phyloP scores from a whole-genome alignment of 352 stramenopile species.

The Pelagophyceae sp. region DNA sequence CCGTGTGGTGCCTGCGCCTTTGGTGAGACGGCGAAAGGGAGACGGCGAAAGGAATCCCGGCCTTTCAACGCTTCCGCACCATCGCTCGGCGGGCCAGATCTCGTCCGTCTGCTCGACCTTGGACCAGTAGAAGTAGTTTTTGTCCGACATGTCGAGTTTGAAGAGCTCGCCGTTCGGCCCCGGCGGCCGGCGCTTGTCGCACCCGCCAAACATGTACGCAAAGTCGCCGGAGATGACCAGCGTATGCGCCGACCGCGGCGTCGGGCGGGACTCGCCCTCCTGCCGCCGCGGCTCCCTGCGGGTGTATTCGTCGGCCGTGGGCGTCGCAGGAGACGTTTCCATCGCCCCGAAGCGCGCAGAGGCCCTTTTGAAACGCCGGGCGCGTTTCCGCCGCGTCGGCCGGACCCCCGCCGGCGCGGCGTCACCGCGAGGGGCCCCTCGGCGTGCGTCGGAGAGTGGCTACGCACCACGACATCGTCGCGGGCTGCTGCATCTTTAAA shows the following conservation, averaged over 20 bases:
- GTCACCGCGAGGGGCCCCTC: no score
- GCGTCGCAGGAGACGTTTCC: no score
- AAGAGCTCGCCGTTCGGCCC: constrained; percentile 85
- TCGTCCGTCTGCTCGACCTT: constrained; percentile 32
- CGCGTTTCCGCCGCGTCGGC: no score
- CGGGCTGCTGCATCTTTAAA: neutral
- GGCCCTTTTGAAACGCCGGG: no score
- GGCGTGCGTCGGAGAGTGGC: neutral
- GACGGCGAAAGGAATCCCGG: constrained; percentile 54
- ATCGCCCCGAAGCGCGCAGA: no score
- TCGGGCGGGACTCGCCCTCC: constrained; percentile 6
- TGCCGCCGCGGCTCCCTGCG: neutral
- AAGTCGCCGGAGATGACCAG: constrained; percentile 27
- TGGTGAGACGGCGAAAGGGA: constrained; percentile 74
- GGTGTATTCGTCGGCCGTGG: no score
- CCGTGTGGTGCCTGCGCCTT: constrained; percentile 85
- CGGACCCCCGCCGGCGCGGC: no score
- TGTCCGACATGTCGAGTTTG: constrained; percentile 76
- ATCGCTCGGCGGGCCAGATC: constrained; percentile 39
- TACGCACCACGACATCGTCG: constrained; percentile 1
- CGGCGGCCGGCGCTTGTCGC: constrained; percentile 72
- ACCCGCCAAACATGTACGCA: constrained; percentile 83
- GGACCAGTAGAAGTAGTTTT: constrained; percentile 47
- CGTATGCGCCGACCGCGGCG: neutral
- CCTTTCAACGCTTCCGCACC: constrained; percentile 38